Percentiles rank a stretch among this genome's conserved stretches.
Conservation (phyloP, 352 stramenopile genomes). For the Globisporangium cylindrosporum region DNA sequence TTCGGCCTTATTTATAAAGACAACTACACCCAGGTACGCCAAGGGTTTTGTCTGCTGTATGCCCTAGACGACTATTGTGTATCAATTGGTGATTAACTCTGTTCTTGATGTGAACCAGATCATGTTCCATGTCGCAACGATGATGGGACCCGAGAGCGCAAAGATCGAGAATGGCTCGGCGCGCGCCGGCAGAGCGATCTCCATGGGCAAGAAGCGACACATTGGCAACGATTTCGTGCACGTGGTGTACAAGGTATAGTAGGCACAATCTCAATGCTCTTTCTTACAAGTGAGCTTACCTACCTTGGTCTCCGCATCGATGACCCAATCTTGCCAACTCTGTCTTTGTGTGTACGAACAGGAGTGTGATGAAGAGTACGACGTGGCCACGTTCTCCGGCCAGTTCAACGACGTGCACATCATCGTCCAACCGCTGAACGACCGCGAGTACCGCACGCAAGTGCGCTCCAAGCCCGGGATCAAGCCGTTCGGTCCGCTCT, state of each 20-base stretch:
- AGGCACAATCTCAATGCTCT: not conserved
- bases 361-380: conserved; percentile 80
- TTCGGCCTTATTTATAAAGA: conserved; percentile 76
- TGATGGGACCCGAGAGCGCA: conserved; percentile 51
- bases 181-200: conserved; percentile 1
- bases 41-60: not conserved
- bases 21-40: conserved; percentile 53
- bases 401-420: conserved; percentile 90
- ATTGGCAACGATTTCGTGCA: conserved; percentile 90
- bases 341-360: conserved; percentile 2
- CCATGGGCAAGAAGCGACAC: conserved; percentile 85
- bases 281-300: not conserved
- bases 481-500: conserved; percentile 69
- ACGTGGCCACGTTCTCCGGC: conserved; percentile 67
- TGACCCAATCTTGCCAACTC: not conserved
- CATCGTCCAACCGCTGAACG: conserved; percentile 78
- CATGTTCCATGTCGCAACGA: conserved; percentile 85
- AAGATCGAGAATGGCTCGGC: not conserved
- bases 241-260: conserved; percentile 71
- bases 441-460: conserved; percentile 66
- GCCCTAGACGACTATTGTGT: not conserved
- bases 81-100: not conserved
- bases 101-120: conserved; percentile 39
- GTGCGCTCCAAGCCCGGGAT: conserved; percentile 74
- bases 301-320: not conserved